Conservation (phyloP, 208 protist genomes). For the Lotmaria passim region DNA sequence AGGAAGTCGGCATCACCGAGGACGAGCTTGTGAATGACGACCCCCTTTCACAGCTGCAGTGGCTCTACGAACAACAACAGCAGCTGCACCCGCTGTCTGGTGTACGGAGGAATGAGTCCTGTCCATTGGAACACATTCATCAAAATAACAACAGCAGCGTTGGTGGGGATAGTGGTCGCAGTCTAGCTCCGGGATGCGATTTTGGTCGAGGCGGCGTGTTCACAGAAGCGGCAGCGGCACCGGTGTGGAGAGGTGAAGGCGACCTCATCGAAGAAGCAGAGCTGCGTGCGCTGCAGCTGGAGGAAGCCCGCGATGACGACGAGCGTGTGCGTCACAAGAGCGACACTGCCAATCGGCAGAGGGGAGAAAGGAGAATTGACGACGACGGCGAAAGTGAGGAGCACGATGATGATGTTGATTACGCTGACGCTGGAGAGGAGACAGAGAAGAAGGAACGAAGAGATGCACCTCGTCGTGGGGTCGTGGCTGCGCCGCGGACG, state of each 20-base stretch:
- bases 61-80: constrained; percentile 29
- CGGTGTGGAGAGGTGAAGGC: not conserved
- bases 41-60: constrained; percentile 24
- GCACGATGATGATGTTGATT: not conserved
- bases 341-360: not conserved
- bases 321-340: not conserved
- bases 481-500: not conserved
- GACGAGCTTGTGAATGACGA: constrained; percentile 32
- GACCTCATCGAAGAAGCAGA: constrained; percentile 20
- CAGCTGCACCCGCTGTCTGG: not conserved
- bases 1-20: constrained; percentile 12
- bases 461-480: not conserved
- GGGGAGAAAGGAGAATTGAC: too few species aligned
- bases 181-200: not conserved
- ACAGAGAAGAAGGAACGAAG: too few species aligned
- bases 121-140: not conserved
- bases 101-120: not conserved
- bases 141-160: not conserved
- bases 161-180: not conserved
- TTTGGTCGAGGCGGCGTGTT: too few species aligned
- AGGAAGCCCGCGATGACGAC: constrained; percentile 12
- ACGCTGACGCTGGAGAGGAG: not conserved
- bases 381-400: not conserved
- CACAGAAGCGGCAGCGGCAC: not conserved
- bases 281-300: constrained; percentile 15